phyloP scores from a whole-genome alignment of 2,329 filamentous ascomycete species.

The Allantophomopsis lycopodina region DNA sequence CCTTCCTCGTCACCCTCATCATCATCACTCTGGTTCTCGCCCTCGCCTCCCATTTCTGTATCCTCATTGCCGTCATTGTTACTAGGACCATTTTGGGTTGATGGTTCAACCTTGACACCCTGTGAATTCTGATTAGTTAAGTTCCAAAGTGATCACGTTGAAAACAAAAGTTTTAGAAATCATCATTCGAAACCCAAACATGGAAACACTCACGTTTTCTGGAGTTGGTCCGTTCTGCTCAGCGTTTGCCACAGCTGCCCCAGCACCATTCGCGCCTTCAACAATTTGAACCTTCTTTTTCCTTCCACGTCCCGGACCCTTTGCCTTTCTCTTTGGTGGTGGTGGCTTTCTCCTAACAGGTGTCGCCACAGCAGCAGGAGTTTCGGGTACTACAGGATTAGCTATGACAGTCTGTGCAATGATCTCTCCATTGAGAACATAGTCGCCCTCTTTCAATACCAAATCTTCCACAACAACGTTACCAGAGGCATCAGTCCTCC shows the following conservation, averaged over 20 bases:
- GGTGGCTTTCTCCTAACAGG: slow-evolving; percentile 38
- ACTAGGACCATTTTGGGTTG: slow-evolving; percentile 1
- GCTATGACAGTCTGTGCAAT: slow-evolving; percentile 49
- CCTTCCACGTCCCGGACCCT: slow-evolving; percentile 63
- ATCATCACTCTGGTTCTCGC: slow-evolving; percentile 13
- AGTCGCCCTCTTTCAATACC: slow-evolving; percentile 65
- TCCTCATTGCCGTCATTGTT: slow-evolving; percentile 11
- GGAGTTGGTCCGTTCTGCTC: no score
- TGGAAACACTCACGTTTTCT: no score
- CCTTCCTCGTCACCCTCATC: slow-evolving; percentile 10
- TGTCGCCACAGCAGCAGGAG: slow-evolving; percentile 27
- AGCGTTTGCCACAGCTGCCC: no score
- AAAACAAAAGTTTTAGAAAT: no score
- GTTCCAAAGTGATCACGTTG: background rate
- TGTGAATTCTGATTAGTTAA: slow-evolving; percentile 2
- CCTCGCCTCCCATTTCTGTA: slow-evolving; percentile 18
- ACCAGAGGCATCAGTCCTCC: slow-evolving; percentile 63
- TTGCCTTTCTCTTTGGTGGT: slow-evolving; percentile 56
- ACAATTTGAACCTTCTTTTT: slow-evolving; percentile 47
- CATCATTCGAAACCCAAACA: no score
- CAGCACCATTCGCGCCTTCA: slow-evolving; percentile 2
- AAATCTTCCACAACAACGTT: slow-evolving; percentile 78
- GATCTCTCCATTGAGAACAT: slow-evolving; percentile 64
- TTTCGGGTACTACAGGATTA: slow-evolving; percentile 40
- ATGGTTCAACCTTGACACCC: slow-evolving; percentile 12